Conservation (phyloP, 768 basidiomycete genomes). For the Leucocoprinus birnbaumii region DNA sequence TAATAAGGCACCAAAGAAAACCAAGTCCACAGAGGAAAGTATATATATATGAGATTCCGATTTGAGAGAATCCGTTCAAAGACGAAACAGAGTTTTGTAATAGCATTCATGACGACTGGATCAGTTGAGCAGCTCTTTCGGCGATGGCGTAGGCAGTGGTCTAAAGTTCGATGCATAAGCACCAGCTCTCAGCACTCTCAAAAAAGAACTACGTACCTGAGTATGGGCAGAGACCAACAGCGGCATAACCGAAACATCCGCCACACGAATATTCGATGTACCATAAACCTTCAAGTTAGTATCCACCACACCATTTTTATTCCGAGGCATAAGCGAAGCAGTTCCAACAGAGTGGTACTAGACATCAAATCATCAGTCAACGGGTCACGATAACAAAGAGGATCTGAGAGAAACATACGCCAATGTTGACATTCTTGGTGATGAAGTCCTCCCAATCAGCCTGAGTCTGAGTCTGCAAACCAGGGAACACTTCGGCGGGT, state of each 20-base stretch:
- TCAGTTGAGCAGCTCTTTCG: constrained; percentile 51
- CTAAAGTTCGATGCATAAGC: constrained; percentile 13
- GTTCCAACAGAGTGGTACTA: constrained; percentile 32
- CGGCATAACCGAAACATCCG: constrained; percentile 49
- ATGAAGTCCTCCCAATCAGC: constrained; percentile 23
- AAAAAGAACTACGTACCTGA: not conserved
- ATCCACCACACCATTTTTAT: constrained; percentile 41
- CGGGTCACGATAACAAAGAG: not conserved
- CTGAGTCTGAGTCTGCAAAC: constrained; percentile 19
- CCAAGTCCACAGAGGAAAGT: too few relatives aligned
- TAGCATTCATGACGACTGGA: constrained; percentile 34
- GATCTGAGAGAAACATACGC: constrained; percentile 17
- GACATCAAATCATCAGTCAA: not conserved
- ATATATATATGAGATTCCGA: too few relatives aligned
- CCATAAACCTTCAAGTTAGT: constrained; percentile 44
- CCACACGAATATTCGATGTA: constrained; percentile 47
- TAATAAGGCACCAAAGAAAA: too few relatives aligned
- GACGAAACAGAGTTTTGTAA: too few relatives aligned
- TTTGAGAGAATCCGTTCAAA: too few relatives aligned
- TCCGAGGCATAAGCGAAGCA: constrained; percentile 13
- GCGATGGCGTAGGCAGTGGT: constrained; percentile 52
- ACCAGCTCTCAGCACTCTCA: not conserved
- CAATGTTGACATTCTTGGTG: constrained; percentile 20
- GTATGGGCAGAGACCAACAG: constrained; percentile 43
- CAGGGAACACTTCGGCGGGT: constrained; percentile 26